These are phyloP conservation scores for Phylloporus sp. DNA, from an alignment of 768 basidiomycete genomes.

Conservation along the genomic window DNA sequence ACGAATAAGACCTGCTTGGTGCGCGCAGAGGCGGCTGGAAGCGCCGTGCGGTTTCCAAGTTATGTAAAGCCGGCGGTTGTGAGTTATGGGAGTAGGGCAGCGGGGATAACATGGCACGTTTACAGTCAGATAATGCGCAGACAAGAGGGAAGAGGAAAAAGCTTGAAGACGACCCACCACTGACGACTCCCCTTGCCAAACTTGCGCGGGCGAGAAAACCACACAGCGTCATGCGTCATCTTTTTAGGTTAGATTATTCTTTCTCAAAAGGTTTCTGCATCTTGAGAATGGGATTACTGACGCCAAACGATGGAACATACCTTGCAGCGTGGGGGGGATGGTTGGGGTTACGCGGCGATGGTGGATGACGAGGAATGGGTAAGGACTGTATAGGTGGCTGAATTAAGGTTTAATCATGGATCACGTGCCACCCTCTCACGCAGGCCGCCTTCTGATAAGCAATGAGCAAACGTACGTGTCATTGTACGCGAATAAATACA, in stretches of 20 bases:
- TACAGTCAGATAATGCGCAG: not conserved
- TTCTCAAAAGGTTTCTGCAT: constrained; percentile 1
- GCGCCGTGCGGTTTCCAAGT: not conserved
- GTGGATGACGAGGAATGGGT: not conserved
- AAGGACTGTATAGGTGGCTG: constrained; percentile 29
- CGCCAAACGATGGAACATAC: constrained; percentile 8
- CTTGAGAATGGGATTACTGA: not conserved
- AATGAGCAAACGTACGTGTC: not conserved
- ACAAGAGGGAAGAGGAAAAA: not conserved
- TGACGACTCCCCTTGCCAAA: constrained; percentile 94
- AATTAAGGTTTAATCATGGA: constrained; percentile 10
- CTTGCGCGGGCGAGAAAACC: constrained; percentile 95
- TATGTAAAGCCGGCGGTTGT: not conserved
- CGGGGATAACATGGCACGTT: not conserved
- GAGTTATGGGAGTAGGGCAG: not conserved
- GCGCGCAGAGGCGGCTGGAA: constrained; percentile 86
- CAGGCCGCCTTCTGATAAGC: not conserved
- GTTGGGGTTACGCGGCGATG: not conserved
- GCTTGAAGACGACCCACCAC: constrained; percentile 83
- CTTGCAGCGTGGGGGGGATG: constrained; percentile 17
- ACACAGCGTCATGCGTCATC: constrained; percentile 99
- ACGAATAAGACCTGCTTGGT: constrained; percentile 97
- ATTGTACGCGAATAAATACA: not conserved
- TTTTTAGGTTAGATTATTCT: constrained; percentile 62
- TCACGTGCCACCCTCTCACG: constrained; percentile 5